phyloP scores from a whole-genome alignment of 1,284 basidiomycete species.

The Xerocomus nothofagi region DNA sequence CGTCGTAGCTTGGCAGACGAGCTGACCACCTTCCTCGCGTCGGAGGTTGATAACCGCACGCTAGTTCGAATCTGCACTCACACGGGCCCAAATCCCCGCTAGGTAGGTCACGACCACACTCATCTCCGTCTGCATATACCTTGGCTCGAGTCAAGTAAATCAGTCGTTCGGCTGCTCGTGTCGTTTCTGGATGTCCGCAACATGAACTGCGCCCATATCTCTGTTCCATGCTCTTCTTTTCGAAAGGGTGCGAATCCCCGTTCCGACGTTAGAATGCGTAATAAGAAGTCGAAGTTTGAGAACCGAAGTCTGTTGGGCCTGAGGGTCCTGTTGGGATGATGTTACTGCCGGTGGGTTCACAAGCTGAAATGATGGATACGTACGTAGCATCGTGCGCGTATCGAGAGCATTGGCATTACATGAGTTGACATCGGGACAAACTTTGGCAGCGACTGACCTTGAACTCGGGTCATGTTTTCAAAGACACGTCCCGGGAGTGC shows the following conservation, averaged over 20 bases:
- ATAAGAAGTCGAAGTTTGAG: not conserved
- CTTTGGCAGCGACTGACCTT: not conserved
- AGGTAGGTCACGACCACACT: not conserved
- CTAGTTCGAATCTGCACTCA: not conserved
- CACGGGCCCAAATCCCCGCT: constrained; percentile 8
- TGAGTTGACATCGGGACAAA: too few relatives aligned
- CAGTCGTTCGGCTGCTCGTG: not conserved
- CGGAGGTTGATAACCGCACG: not conserved
- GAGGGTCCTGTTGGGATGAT: not conserved
- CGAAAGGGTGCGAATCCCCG: not conserved
- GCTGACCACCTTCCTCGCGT: not conserved
- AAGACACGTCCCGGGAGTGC: not conserved
- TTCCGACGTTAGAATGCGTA: not conserved
- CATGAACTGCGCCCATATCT: not conserved
- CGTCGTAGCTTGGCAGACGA: not conserved
- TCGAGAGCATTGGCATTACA: not conserved
- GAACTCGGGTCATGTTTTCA: not conserved
- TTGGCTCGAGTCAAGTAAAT: not conserved
- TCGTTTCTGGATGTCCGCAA: not conserved
- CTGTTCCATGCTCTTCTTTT: not conserved
- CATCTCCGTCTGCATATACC: constrained; percentile 10
- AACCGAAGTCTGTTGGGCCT: not conserved
- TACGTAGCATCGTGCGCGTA: not conserved
- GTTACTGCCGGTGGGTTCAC: not conserved
- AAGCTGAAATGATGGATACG: not conserved